Evolutionary conservation across 768 basidiomycete genomes (phyloP), one percentile per base, ranked within the genome.

Genomic region (Boletus rubescentipes): DNA sequence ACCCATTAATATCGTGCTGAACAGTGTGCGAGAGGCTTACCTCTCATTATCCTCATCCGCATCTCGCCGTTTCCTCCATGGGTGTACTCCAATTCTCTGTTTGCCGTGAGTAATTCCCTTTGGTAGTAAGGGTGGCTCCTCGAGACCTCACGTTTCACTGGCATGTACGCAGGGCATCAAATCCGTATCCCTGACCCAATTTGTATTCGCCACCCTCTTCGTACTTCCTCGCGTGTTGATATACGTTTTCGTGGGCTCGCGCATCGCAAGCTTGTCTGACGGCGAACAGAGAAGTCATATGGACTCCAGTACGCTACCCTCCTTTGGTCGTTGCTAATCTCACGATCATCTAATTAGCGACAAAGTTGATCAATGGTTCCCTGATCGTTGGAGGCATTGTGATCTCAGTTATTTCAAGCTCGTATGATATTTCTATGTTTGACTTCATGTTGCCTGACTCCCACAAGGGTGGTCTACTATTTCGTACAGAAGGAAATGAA

Each of bases 11-110:
- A n/a, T n/a, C 45, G 31, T 47, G 32, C 37, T 21, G 52, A 56
- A 46, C 60, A 91, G 89, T 76, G 74, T 54, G 81, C 83, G 15
- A 89, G 87, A 67, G 92, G 92, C 16, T 73, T 93, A 16, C 86
- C 86, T n/a, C 73, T 93, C 21, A 89, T 94, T 37, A 80, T 91
- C 59, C 78, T 94, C 43, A 86, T 93, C 55, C 84, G 91, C 14
- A 67, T 90, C 20, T 91, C 89, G 4, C 85, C 92, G 5, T 82
- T 94, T 67, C 91, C 90, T 42, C 90, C 92, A 3, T 93, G 90
- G 88, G 87, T 88, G 0, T 94, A 92, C 63, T 83, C 86, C n/a
- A 93, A 91, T 54, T 75, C 85, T 0, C 74, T 93, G 18, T 91
- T 91, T 62, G 84, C 89, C 21, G 88, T 88, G 60, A 72, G 85